Conservation (phyloP, 345 rosid genomes). For the Populus davidiana region DNA sequence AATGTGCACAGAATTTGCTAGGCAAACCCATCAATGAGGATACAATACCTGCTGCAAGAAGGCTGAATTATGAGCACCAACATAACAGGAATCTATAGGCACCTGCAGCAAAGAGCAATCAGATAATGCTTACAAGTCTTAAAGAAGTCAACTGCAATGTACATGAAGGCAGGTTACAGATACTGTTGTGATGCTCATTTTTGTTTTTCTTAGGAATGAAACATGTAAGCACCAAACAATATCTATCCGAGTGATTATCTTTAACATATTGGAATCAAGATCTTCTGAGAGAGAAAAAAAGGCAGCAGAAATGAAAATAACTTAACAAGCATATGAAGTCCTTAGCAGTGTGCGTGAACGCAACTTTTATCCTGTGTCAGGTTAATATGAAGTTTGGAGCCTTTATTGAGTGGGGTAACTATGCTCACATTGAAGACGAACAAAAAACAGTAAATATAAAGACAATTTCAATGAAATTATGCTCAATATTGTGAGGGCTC, state of each 20-base stretch:
- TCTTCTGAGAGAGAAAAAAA: too few relatives aligned
- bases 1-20: background rate
- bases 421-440: too few relatives aligned
- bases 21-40: constrained; percentile 2
- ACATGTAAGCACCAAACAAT: background rate
- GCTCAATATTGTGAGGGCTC: too few relatives aligned
- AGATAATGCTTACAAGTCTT: background rate
- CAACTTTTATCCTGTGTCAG: too few relatives aligned
- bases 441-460: too few relatives aligned
- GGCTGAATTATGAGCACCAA: constrained; percentile 81
- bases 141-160: background rate
- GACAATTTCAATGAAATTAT: too few relatives aligned
- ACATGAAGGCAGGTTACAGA: background rate
- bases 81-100: constrained; percentile 86
- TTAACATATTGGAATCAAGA: background rate
- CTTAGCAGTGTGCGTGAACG: too few relatives aligned
- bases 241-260: background rate
- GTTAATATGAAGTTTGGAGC: too few relatives aligned
- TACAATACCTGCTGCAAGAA: constrained; percentile 81
- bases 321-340: too few relatives aligned
- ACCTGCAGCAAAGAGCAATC: constrained; percentile 46
- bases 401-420: too few relatives aligned
- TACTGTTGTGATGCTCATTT: background rate
- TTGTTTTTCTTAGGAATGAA: background rate
- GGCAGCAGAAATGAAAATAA: too few relatives aligned